Conservation (phyloP, 2,329 filamentous ascomycete genomes). For the Fusarium sp. region DNA sequence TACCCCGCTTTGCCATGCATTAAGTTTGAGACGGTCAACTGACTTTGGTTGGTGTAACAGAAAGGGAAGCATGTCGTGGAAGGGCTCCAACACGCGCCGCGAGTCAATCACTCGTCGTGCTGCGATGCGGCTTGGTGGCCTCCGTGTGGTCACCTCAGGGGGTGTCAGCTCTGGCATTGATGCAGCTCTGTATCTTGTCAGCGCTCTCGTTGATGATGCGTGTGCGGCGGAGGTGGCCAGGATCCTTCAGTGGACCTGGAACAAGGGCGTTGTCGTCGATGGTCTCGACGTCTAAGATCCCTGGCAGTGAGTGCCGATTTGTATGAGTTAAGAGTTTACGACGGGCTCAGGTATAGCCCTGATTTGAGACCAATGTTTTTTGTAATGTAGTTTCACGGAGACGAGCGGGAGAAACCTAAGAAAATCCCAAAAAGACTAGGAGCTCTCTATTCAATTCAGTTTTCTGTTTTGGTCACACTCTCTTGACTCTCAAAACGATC, state of each 20-base stretch:
- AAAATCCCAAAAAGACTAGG: constrained; percentile 45
- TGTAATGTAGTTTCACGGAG: constrained; percentile 41
- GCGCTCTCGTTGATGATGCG: constrained; percentile 82
- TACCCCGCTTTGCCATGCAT: constrained; percentile 42
- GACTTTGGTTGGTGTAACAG: constrained; percentile 53
- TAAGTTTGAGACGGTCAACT: constrained; percentile 40
- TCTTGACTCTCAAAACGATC: neutral
- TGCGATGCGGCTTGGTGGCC: constrained; percentile 76
- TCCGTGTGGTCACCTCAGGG: constrained; percentile 82
- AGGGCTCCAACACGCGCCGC: constrained; percentile 77
- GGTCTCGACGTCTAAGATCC: constrained; percentile 80
- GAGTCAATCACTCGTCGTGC: constrained; percentile 85
- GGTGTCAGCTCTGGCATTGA: constrained; percentile 85
- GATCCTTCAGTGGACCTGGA: constrained; percentile 84
- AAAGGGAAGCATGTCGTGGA: constrained; percentile 87
- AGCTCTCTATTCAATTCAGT: constrained; percentile 45
- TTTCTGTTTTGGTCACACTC: constrained; percentile 31
- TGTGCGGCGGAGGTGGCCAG: constrained; percentile 81
- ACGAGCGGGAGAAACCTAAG: constrained; percentile 43
- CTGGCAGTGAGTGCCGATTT: constrained; percentile 45
- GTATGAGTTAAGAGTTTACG: constrained; percentile 42
- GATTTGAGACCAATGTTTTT: constrained; percentile 42
- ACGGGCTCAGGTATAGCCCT: constrained; percentile 37
- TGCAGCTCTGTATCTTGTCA: constrained; percentile 86
- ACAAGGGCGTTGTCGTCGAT: constrained; percentile 86